Evolutionary conservation across 257 asterid species (phyloP), one percentile per base, ranked within the genome.

Genomic region (Osmanthus fragrans): DNA sequence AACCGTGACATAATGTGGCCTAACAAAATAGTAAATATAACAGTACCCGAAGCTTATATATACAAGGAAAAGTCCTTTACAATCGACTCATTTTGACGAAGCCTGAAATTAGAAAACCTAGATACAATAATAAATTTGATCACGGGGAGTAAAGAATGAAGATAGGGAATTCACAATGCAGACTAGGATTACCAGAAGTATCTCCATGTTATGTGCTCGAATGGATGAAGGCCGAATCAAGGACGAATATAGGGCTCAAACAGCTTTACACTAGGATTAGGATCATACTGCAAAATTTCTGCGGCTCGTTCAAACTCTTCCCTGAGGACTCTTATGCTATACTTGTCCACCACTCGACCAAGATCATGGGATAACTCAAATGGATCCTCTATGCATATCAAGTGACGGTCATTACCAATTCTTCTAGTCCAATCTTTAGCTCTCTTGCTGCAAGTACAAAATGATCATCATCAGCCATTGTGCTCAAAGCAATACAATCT

Each of bases 281-380:
- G 87, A 30, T 89, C 90, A 42, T 79, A 74, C 58, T 91, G 99
- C 90, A 93, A 86, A 73, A 95, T 89, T 78, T 90, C 89, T 21
- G 99, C 99, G 13, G 97, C 98, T 0, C 99, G 96, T 87, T 93
- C 98, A 66, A 95, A 95, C 85, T 95, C 99, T 84, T 95, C 97
- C 7, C 96, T 90, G 51, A 95, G 77, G 73, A 95, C 99, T 90
- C 88, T 86, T 30, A 95, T 90, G 86, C 96, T 92, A 40, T 30
- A 79, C 86, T 85, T 92, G 86, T 95, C 99, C 12, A 95, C 99
- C 77, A 95, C 98, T 80, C 98, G 80, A 42, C 99, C 99, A 40
- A 95, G 99, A 83, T 95, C 98, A 80, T 95, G 99, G 25, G 96
- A 86, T 37, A 81, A 60, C 86, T 91, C 99, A 32, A 95, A 95